phyloP scores from a whole-genome alignment of 306 rosid species.

The Prunus mongolica region DNA sequence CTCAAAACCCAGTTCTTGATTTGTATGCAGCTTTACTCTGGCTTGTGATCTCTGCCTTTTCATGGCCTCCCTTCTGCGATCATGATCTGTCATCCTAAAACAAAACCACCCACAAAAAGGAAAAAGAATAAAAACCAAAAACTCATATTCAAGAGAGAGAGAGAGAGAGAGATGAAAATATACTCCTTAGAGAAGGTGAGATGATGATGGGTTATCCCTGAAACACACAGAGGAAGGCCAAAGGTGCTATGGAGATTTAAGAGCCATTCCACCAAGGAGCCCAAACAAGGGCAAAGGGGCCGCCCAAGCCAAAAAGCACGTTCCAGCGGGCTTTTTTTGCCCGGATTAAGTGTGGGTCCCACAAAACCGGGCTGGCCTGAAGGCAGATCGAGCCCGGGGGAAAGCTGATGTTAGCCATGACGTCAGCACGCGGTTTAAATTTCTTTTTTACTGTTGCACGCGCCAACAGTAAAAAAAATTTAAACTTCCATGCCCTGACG shows the following conservation, averaged over 20 bases:
- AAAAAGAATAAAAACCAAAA: neutral
- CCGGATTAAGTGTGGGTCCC: too few species aligned
- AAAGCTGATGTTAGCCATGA: too few species aligned
- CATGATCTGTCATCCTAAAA: slow-evolving; percentile 75
- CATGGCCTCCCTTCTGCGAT: slow-evolving; percentile 65
- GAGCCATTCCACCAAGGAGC: too few species aligned
- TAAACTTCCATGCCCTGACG: too few species aligned
- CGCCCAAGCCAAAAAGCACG: too few species aligned
- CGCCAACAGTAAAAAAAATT: too few species aligned
- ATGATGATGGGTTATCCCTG: slow-evolving; percentile 50
- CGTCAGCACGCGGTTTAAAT: too few species aligned
- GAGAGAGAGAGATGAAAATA: neutral
- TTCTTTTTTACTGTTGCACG: too few species aligned
- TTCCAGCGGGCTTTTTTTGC: too few species aligned
- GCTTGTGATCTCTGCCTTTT: slow-evolving; percentile 42
- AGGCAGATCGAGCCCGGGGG: too few species aligned
- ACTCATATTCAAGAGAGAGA: neutral
- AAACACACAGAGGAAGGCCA: slow-evolving; percentile 71
- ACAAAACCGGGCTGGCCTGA: rapidly evolving
- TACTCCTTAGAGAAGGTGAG: slow-evolving; percentile 52
- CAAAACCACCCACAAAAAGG: neutral
- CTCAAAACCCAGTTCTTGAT: slow-evolving; percentile 34
- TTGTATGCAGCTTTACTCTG: slow-evolving; percentile 32
- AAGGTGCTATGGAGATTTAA: slow-evolving; percentile 43
- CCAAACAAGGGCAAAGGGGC: too few species aligned